Conservation (phyloP, 768 basidiomycete species). For the Leccinum incarnatum region DNA sequence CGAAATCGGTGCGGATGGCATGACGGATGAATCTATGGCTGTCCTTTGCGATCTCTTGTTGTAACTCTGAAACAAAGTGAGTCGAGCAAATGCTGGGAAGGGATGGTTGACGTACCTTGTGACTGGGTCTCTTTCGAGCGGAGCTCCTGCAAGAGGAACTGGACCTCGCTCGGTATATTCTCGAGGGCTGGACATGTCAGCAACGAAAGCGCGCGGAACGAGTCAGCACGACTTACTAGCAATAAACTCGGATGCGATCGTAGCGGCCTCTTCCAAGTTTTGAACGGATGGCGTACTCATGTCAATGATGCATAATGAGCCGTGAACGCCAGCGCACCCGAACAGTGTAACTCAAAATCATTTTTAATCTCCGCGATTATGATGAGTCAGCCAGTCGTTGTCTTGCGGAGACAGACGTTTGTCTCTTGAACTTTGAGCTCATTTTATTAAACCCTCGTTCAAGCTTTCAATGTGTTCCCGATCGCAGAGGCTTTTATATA, state of each 20-base stretch:
- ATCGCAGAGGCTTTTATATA: neutral
- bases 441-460: neutral
- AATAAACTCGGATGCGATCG: constrained; percentile 48
- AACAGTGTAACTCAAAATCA: neutral
- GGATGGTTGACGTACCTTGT: constrained; percentile 33
- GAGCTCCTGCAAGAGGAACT: constrained; percentile 48
- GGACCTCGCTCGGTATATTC: constrained; percentile 48
- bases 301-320: constrained; percentile 6
- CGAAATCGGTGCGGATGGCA: constrained; percentile 33
- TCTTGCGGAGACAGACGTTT: no score
- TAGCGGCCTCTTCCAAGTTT: constrained; percentile 48
- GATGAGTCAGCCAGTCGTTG: constrained; percentile 9
- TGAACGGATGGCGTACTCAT: constrained; percentile 34
- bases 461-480: neutral
- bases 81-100: neutral
- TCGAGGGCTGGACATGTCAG: constrained; percentile 39
- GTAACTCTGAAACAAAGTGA: constrained; percentile 33
- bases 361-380: constrained; percentile 26
- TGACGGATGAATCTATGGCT: constrained; percentile 44
- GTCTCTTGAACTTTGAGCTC: no score
- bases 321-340: neutral
- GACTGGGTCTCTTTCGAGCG: constrained; percentile 41
- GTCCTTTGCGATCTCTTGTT: constrained; percentile 44
- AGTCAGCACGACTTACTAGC: constrained; percentile 35
- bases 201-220: neutral